Evolutionary conservation across 2,329 filamentous ascomycete genomes (phyloP).

Genomic region (Cladosporium sphaerospermum): DNA sequence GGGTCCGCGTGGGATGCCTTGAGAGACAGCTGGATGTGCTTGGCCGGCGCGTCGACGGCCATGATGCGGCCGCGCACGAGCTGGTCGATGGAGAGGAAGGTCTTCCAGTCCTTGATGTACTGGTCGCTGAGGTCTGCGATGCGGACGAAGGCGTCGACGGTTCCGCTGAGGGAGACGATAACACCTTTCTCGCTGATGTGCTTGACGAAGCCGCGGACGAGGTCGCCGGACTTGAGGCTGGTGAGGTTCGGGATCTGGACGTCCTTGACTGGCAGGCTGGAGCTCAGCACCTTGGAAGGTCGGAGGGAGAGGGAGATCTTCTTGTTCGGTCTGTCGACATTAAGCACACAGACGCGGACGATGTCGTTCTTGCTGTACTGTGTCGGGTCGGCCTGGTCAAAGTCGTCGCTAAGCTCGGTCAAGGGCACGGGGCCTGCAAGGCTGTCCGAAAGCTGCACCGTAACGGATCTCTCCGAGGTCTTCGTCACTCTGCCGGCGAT

Average conservation of each 20-base stretch:
- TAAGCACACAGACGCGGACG: slow-evolving; percentile 76
- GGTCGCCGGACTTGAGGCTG: slow-evolving; percentile 69
- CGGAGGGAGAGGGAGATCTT: slow-evolving; percentile 73
- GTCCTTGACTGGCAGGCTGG: slow-evolving; percentile 72
- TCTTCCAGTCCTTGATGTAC: slow-evolving; percentile 94
- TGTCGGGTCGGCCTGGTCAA: slow-evolving; percentile 67
- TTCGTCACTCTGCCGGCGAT: slow-evolving; percentile 80
- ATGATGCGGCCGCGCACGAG: slow-evolving; percentile 83
- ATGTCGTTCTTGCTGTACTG: slow-evolving; percentile 78
- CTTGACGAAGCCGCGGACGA: slow-evolving; percentile 87
- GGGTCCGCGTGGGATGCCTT: slow-evolving; percentile 79
- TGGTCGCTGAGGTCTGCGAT: slow-evolving; percentile 84
- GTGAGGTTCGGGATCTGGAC: slow-evolving; percentile 65
- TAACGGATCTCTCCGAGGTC: slow-evolving; percentile 72
- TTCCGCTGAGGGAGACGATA: slow-evolving; percentile 76
- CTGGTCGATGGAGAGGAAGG: slow-evolving; percentile 79
- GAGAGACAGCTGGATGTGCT: slow-evolving; percentile 77
- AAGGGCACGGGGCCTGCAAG: slow-evolving; percentile 76
- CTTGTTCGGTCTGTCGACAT: slow-evolving; percentile 78
- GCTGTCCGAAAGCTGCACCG: slow-evolving; percentile 76
- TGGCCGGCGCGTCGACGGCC: slow-evolving; percentile 59
- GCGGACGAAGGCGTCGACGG: slow-evolving; percentile 74
- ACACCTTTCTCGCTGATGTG: slow-evolving; percentile 83
- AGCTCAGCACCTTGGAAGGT: slow-evolving; percentile 84
- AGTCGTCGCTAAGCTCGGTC: slow-evolving; percentile 82